Conservation (phyloP, 2,329 filamentous ascomycete genomes). For the Gremmenia infestans region DNA sequence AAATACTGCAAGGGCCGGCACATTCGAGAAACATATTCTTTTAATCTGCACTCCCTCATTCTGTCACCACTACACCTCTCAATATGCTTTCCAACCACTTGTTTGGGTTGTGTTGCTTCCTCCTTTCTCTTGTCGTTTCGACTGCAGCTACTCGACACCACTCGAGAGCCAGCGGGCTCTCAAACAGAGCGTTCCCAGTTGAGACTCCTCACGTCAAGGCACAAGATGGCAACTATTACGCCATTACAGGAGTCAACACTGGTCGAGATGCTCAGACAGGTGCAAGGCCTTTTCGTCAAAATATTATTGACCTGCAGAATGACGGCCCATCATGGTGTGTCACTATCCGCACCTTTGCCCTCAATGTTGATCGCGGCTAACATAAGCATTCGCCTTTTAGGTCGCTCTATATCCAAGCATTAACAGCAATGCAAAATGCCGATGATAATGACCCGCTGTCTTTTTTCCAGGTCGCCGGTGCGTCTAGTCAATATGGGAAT, state of each 20-base stretch:
- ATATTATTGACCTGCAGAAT: slow-evolving; percentile 13
- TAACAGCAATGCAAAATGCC: slow-evolving; percentile 12
- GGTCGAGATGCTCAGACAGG: slow-evolving; percentile 8
- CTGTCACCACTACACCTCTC: neutral
- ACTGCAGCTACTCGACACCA: neutral
- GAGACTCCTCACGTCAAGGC: too few species aligned
- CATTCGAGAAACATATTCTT: too few species aligned
- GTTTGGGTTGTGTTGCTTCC: neutral
- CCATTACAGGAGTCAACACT: slow-evolving; percentile 9
- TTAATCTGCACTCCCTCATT: too few species aligned
- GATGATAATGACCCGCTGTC: slow-evolving; percentile 10
- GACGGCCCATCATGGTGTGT: slow-evolving; percentile 6
- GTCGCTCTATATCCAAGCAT: slow-evolving; percentile 18
- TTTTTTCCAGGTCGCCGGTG: slow-evolving; percentile 19
- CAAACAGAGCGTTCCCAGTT: too few species aligned
- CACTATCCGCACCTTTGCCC: neutral
- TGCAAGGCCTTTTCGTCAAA: slow-evolving; percentile 2
- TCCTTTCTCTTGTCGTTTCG: neutral
- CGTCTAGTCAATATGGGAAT: neutral
- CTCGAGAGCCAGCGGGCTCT: neutral
- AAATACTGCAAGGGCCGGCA: too few species aligned
- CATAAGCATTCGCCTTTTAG: slow-evolving; percentile 1
- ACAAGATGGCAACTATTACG: neutral
- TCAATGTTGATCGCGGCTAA: neutral
- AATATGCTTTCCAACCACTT: neutral